Base-by-base conservation (phyloP, 225 moss, liverwort and hornwort genomes). In the Polytrichum commune region DNA sequence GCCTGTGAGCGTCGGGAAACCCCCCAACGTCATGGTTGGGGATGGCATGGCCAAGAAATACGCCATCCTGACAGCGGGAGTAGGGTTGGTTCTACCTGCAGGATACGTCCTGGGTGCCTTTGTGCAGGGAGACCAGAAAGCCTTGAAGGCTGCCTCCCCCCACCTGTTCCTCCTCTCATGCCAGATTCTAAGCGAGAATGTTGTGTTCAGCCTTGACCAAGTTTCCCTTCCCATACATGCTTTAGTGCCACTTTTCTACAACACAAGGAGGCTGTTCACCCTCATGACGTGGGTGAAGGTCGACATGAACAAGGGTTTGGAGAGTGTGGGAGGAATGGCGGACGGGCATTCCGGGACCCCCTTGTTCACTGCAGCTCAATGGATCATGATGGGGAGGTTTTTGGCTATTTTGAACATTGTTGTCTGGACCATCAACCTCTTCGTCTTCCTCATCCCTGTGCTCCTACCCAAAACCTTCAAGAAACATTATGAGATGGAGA, bases 341-440 rank as follows among this genome's bases (percentile, higher is more conserved):
- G 56, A 29, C 7, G 84, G 77, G 0, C 27, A 64, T 28, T 61
- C 74, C 0, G 10, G 35, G 8, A 9, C 2, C 35, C 35, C 35
- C 9, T 35, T 35, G 35, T 29, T 74, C 5, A 60, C 65, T 0
- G 69, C 74, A 0, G 33, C 64, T 0, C 73, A 77, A 22, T 89
- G 86, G 84, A 65, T 77, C 32, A 5, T 65, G 62, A 82, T 86
- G 1, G 85, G 86, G 22, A 66, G 73, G 30, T 70, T 64, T 19
- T 27, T 86, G 62, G 84, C 84, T 1, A 1, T 72, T 1, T 2
- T 24, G 0, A 86, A 81, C 65, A 28, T 84, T 54, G n/a, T 78
- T 0, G 58, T 86, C 16, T 89, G 89, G 89, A 64, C 65, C 1
- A 77, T 71, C 13, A 84, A 86, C 63, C 66, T 89, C 19, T 86